Evolutionary conservation across 202 grass and related monocot species (phyloP).

Genomic region (Panicum virgatum): DNA sequence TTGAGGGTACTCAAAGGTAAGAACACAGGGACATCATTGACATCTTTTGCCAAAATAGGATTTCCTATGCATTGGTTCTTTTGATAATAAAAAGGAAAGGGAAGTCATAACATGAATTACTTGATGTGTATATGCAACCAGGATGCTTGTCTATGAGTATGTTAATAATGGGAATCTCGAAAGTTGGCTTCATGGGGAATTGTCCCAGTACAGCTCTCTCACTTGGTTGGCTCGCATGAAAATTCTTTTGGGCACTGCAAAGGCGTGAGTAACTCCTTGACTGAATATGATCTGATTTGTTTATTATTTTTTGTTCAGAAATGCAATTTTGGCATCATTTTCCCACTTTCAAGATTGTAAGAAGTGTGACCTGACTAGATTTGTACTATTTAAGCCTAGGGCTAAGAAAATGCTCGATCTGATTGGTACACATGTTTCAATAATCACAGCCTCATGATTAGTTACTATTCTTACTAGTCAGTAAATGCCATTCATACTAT

Average conservation of each 20-base stretch:
- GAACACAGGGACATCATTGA: background rate
- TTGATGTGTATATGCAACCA: conserved; percentile 47
- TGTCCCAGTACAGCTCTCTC: conserved; percentile 81
- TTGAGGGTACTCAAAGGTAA: conserved; percentile 97
- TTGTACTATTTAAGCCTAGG: background rate
- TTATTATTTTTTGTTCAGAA: conserved; percentile 13
- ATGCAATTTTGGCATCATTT: background rate
- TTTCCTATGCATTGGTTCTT: conserved; percentile 17
- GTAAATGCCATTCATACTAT: background rate
- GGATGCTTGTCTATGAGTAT: conserved; percentile 98
- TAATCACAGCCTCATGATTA: background rate
- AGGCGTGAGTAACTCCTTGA: conserved; percentile 79
- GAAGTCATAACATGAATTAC: conserved; percentile 20
- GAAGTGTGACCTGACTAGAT: background rate
- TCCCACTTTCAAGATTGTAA: background rate
- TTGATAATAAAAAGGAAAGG: conserved; percentile 18
- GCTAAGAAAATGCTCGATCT: conserved; percentile 12
- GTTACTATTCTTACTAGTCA: background rate
- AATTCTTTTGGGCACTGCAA: conserved; percentile 92
- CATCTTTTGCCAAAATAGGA: background rate
- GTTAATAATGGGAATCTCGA: conserved; percentile 98
- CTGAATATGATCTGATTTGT: background rate
- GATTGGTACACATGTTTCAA: conserved; percentile 25
- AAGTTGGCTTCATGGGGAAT: conserved; percentile 93
- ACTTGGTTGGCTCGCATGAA: conserved; percentile 96